Conservation (phyloP, 352 stramenopile species). For the Saprolegnia parasitica region DNA sequence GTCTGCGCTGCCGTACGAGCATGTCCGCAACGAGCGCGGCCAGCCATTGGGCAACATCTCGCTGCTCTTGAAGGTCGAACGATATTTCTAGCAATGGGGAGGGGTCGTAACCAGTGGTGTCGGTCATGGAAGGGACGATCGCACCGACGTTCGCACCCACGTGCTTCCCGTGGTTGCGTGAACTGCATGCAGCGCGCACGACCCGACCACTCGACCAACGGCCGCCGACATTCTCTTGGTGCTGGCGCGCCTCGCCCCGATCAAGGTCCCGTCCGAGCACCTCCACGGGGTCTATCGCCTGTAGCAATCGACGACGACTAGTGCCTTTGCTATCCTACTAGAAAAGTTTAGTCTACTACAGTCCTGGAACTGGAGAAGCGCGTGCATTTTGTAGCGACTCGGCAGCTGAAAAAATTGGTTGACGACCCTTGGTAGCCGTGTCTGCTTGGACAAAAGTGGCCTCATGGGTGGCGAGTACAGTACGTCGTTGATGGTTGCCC, state of each 20-base stretch:
- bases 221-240: neutral
- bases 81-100: neutral
- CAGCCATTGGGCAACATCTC: conserved; percentile 25
- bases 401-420: too few species aligned
- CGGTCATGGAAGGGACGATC: neutral
- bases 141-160: neutral
- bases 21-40: conserved; percentile 11
- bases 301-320: neutral
- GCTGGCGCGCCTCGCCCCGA: neutral
- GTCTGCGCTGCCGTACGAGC: conserved; percentile 11
- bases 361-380: too few species aligned
- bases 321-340: too few species aligned
- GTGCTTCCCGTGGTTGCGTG: conserved; percentile 10
- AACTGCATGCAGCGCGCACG: conserved; percentile 1
- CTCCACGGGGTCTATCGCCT: neutral
- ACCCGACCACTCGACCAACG: conserved; percentile 2
- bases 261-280: neutral
- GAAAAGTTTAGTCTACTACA: too few species aligned
- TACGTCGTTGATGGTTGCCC: too few species aligned
- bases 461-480: too few species aligned
- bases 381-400: too few species aligned
- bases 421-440: too few species aligned
- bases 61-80: conserved; percentile 20
- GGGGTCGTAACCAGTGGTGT: neutral
- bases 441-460: too few species aligned